Evolutionary conservation across 331 rosid genomes (phyloP).

Genomic region (Phaseolus coccineus): DNA sequence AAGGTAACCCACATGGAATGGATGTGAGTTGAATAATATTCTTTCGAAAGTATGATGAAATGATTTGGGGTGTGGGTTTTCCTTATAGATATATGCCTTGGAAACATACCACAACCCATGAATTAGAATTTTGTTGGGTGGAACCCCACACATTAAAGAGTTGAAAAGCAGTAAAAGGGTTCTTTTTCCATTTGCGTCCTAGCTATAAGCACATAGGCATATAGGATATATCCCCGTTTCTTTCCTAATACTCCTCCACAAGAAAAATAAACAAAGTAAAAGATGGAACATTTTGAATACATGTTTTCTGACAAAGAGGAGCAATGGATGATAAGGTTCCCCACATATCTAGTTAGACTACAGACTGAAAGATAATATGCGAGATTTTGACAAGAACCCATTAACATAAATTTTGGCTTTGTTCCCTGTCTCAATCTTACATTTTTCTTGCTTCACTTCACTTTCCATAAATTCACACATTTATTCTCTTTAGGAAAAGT

Average conservation of each 20-base stretch:
- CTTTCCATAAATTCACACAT: constrained; percentile 71
- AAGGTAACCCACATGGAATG: constrained; percentile 33
- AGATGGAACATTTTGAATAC: constrained; percentile 76
- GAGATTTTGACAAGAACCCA: constrained; percentile 84
- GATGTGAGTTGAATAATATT: constrained; percentile 60
- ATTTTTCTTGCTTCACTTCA: constrained; percentile 62
- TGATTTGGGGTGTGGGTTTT: constrained; percentile 47
- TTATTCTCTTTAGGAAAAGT: constrained; percentile 73
- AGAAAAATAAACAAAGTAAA: constrained; percentile 46
- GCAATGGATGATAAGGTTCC: constrained; percentile 64
- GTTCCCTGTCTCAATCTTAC: constrained; percentile 71
- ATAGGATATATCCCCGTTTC: constrained; percentile 60
- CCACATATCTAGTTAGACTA: constrained; percentile 66
- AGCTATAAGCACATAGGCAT: constrained; percentile 55
- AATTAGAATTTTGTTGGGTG: constrained; percentile 55
- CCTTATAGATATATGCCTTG: constrained; percentile 50
- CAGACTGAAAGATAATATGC: constrained; percentile 78
- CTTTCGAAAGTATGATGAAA: constrained; percentile 50
- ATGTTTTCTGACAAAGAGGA: constrained; percentile 61
- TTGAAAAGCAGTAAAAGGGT: constrained; percentile 51
- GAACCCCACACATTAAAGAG: constrained; percentile 57
- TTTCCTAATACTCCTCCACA: constrained; percentile 50
- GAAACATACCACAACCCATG: constrained; percentile 55
- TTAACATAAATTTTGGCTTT: constrained; percentile 76
- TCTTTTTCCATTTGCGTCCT: constrained; percentile 56